phyloP scores from a whole-genome alignment of 1,139 yeast species.

The Kazachstania sp. region DNA sequence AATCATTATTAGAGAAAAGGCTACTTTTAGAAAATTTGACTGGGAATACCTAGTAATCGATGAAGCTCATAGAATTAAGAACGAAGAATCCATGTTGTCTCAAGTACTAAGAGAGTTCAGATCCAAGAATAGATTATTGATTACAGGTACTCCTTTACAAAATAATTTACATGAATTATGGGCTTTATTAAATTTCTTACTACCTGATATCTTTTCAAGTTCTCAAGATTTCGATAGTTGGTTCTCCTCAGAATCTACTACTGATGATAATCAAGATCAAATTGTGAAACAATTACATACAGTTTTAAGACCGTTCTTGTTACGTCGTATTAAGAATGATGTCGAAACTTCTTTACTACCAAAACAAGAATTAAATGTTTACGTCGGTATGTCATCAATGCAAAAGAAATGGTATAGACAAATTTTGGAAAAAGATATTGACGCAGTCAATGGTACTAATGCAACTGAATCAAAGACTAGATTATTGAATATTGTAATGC shows the following conservation, averaged over 20 bases:
- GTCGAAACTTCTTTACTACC: constrained; percentile 89
- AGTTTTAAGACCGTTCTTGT: constrained; percentile 74
- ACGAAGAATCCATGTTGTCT: constrained; percentile 83
- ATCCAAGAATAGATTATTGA: constrained; percentile 73
- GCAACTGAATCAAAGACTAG: constrained; percentile 91
- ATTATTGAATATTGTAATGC: constrained; percentile 89
- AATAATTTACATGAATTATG: constrained; percentile 91
- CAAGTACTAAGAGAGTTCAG: constrained; percentile 83
- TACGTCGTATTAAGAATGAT: constrained; percentile 85
- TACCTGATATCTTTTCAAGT: constrained; percentile 93
- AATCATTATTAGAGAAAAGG: constrained; percentile 82
- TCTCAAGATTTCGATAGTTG: constrained; percentile 84
- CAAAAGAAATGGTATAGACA: constrained; percentile 87
- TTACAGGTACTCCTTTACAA: constrained; percentile 95
- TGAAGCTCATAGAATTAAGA: constrained; percentile 94
- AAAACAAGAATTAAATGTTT: constrained; percentile 79
- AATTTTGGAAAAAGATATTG: constrained; percentile 83
- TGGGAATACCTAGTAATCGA: constrained; percentile 95
- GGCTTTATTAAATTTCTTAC: constrained; percentile 82
- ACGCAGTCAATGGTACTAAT: constrained; percentile 88
- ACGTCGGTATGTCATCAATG: constrained; percentile 93
- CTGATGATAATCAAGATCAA: constrained; percentile 50
- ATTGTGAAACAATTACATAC: constrained; percentile 82
- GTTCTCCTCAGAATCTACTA: constrained; percentile 47
- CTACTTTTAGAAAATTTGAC: constrained; percentile 66